Base-by-base conservation (phyloP, 2,329 filamentous ascomycete genomes). In the Tolypocladium tundrense region DNA sequence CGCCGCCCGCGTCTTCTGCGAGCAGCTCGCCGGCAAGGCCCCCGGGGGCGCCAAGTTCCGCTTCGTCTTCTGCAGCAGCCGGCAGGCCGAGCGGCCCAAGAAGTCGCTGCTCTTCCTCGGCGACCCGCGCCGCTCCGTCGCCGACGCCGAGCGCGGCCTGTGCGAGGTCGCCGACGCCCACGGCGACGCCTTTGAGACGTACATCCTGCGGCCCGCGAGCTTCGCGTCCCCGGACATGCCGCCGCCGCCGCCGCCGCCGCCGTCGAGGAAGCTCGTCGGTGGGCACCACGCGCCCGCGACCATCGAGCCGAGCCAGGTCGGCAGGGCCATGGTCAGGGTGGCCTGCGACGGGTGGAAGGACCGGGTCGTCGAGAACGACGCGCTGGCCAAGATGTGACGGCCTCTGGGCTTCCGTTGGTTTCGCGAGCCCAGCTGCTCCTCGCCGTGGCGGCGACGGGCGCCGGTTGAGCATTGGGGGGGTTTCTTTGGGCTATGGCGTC, bases 1-100 rank as follows among this genome's bases (percentile, higher is more conserved):
- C 1, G 84, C 84, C 1, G 86, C 85, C 0, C 77, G 77, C 58
- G 79, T 81, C 10, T 84, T 88, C 60, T 59, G 66, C 53, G 57
- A 65, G 2, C 62, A 62, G 48, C 67, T 76, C 27, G 66, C 68
- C 9, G 61, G 67, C 6, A 64, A 67, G 53, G 61, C 69, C 2
- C 66, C 70, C 4, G 58, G 61, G 4, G 68, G 65, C 16, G 67
- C 65, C 31, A 71, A 67, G 55, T 77, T 78, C 62, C 73, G 70
- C 56, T 77, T 78, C 61, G 64, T 78, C 51, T 75, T 74, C 56
- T 75, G 73, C 68, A 77, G 74, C 66, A 70, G 69, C 55, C 69
- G 66, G 59, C 68, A 63, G 33, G 63, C 69, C 14, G 70, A 72
- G 55, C 68, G 67, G 62, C 65, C 72, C 50, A 69, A 71, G 55